phyloP scores from a whole-genome alignment of 768 basidiomycete species.

The Strobilomyces dryophilus region DNA sequence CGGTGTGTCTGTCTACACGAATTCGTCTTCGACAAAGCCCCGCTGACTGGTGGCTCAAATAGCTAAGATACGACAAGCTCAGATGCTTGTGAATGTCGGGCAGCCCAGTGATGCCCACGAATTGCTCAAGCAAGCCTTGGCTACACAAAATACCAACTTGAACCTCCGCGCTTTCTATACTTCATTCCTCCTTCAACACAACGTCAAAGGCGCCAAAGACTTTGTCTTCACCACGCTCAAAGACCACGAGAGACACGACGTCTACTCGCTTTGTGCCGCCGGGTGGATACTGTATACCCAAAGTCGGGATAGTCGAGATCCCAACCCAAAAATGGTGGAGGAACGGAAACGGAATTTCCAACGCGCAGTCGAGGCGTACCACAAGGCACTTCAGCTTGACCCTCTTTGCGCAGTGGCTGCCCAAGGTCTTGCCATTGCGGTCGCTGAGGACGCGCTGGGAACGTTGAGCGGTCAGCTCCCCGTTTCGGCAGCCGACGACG shows the following conservation, averaged over 20 bases:
- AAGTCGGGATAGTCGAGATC: constrained; percentile 79
- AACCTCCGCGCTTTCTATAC: constrained; percentile 93
- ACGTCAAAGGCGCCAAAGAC: constrained; percentile 71
- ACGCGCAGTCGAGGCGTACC: constrained; percentile 86
- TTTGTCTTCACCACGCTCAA: constrained; percentile 89
- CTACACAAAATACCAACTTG: constrained; percentile 70
- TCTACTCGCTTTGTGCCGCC: constrained; percentile 87
- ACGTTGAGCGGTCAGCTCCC: constrained; percentile 52
- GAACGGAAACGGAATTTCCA: constrained; percentile 78
- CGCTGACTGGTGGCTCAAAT: constrained; percentile 10
- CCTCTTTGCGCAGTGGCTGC: constrained; percentile 89
- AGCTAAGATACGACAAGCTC: constrained; percentile 93
- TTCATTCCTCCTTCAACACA: constrained; percentile 83
- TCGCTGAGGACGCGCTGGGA: constrained; percentile 88
- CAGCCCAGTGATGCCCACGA: constrained; percentile 81
- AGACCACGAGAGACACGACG: constrained; percentile 80
- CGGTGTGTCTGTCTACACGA: constrained; percentile 49
- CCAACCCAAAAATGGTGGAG: constrained; percentile 40
- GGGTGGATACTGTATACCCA: constrained; percentile 85
- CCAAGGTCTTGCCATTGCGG: constrained; percentile 90
- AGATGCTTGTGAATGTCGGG: constrained; percentile 67
- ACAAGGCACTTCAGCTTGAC: constrained; percentile 84
- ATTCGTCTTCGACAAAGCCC: background rate
- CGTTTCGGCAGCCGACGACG: constrained; percentile 55
- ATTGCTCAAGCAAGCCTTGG: constrained; percentile 83